Evolutionary conservation across 805 yeast genomes (phyloP).

Genomic region (Scheffersomyces spartinae): DNA sequence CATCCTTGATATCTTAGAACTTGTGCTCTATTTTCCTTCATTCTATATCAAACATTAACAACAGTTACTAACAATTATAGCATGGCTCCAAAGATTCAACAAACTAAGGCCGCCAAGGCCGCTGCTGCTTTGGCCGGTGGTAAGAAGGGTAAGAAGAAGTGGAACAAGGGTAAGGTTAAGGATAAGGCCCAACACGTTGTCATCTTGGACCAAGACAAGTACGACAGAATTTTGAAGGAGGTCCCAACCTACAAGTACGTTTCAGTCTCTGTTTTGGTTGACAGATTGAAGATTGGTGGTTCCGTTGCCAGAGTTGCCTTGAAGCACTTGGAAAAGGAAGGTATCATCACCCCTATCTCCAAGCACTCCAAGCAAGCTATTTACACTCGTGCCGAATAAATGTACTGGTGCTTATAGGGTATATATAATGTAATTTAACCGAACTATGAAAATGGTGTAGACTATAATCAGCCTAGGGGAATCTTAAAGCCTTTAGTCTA

Average conservation of each 20-base stretch:
- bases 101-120: slow-evolving; percentile 99
- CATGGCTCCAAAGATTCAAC: slow-evolving; percentile 99
- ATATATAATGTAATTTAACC: too few relatives aligned
- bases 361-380: slow-evolving; percentile 95
- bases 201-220: slow-evolving; percentile 94
- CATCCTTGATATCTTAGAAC: too few relatives aligned
- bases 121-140: slow-evolving; percentile 99
- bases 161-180: slow-evolving; percentile 99
- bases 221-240: slow-evolving; percentile 98
- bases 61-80: slow-evolving; percentile 23
- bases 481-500: too few relatives aligned
- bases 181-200: slow-evolving; percentile 99
- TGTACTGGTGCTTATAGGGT: too few relatives aligned
- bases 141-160: slow-evolving; percentile 99
- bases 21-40: not conserved
- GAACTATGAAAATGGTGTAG: too few relatives aligned
- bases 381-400: slow-evolving; percentile 66
- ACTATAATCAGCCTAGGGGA: too few relatives aligned
- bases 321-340: slow-evolving; percentile 88
- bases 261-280: slow-evolving; percentile 96
- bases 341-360: slow-evolving; percentile 88
- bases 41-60: not conserved
- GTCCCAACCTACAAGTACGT: slow-evolving; percentile 98
- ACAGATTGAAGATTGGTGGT: slow-evolving; percentile 99
- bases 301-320: slow-evolving; percentile 98